A percentile compares a stretch with the other conserved stretches of the same genome.
These are phyloP conservation scores for Vitis hybrid DNA, from an alignment of 177 flowering plant species.

Conservation along the genomic window DNA sequence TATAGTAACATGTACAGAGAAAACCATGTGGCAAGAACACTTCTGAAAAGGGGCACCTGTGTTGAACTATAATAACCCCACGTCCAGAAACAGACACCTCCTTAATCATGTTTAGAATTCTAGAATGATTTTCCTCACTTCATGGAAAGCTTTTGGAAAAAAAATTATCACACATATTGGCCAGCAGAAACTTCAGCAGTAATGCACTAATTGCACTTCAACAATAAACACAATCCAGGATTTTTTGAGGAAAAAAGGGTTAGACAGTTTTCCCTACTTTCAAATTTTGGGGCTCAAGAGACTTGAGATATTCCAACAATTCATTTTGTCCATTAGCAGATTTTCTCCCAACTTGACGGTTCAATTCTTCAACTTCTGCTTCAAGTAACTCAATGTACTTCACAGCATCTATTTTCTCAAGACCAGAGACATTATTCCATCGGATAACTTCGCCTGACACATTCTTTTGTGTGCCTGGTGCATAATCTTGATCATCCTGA, in stretches of 20 bases:
- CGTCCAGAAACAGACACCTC: too few relatives aligned
- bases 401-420: conserved; percentile 85
- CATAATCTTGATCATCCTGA: conserved; percentile 84
- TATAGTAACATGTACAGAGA: too few relatives aligned
- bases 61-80: too few relatives aligned
- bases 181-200: neutral
- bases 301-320: conserved; percentile 81
- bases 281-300: conserved; percentile 96
- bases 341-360: conserved; percentile 73
- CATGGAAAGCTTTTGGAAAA: too few relatives aligned
- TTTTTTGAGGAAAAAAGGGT: neutral
- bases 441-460: conserved; percentile 91
- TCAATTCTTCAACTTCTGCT: conserved; percentile 93
- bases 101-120: too few relatives aligned
- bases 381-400: conserved; percentile 94
- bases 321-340: conserved; percentile 79
- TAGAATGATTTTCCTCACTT: too few relatives aligned
- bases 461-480: conserved; percentile 96
- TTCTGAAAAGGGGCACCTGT: too few relatives aligned
- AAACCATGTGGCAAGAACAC: too few relatives aligned
- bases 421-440: conserved; percentile 95
- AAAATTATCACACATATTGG: too few relatives aligned
- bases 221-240: neutral
- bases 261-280: conserved; percentile 46
- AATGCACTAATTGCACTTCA: neutral